phyloP scores from a whole-genome alignment of 1,284 basidiomycete genomes.

The Fomes fomentarius region DNA sequence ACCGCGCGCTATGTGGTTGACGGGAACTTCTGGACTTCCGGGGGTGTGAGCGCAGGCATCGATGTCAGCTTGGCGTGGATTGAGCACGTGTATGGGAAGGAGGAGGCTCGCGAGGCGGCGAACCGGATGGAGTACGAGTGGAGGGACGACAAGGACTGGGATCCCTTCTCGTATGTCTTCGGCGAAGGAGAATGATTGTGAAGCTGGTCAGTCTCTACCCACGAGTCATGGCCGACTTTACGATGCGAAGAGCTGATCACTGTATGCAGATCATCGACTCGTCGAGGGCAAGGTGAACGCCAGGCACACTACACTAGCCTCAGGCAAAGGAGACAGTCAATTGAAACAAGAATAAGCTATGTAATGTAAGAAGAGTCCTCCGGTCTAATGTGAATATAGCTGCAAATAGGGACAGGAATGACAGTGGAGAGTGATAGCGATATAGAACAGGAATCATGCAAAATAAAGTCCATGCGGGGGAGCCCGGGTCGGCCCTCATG shows the following conservation, averaged over 20 bases:
- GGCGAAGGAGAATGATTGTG: background rate
- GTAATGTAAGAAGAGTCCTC: no score
- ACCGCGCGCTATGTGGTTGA: background rate
- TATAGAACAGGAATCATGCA: background rate
- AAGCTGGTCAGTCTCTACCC: no score
- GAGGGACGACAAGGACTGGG: background rate
- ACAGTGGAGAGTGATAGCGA: background rate
- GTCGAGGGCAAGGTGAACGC: no score
- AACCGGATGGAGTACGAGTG: background rate
- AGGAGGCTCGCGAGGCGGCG: background rate
- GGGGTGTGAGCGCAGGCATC: background rate
- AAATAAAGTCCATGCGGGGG: background rate
- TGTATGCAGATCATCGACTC: no score
- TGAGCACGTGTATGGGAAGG: background rate
- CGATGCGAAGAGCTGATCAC: no score
- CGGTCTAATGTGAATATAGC: no score
- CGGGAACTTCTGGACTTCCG: background rate
- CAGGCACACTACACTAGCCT: no score
- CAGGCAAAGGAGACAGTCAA: no score
- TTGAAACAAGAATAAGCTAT: no score
- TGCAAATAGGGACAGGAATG: no score
- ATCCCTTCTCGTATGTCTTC: background rate
- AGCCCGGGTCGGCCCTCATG: conserved; percentile 7
- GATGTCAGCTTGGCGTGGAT: background rate
- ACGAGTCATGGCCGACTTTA: no score